Base-by-base conservation (phyloP, 129 eudicot species). In the Lactuca saligna region DNA sequence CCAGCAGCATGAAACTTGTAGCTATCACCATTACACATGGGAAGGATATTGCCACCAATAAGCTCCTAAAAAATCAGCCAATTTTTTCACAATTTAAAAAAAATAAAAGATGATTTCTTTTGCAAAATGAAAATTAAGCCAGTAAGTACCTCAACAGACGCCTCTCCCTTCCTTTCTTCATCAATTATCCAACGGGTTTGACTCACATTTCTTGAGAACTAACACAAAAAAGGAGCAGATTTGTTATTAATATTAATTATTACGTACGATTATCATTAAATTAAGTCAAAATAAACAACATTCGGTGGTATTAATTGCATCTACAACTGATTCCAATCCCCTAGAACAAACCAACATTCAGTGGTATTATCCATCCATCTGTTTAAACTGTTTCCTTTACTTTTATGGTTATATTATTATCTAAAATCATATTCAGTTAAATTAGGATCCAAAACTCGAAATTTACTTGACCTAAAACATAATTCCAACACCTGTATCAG, bases 1-100 rank as follows among this genome's bases (percentile, higher is more conserved):
- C 99, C 99, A 54, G 99, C 97, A 71, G 99, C 99, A 82, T 94
- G 99, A 76, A 94, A 94, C 82, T 94, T 94, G 82, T 90, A 94
- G 69, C 66, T 77, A 73, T 94, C 97, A 37, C 96, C 99, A 57
- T 71, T 75, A 70, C 89, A 87, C 17, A 79, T 68, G 61, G 99
- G 99, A 78, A 94, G 97, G 71, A 83, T 72, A 57, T 75, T 81
- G 66, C 79, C 82, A 70, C 94, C 97, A 44, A 94, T 79, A 56
- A 94, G 81, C 80, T 94, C 99, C 99, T 94, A 77, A 57, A 92
- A 48, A 25, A 63, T 42, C 46, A 11, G 44, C 53, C 57, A 55
- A 33, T 51, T 76, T 46, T 31, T 33, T 68, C 48, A 68, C 17
- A 68, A 38, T n/a, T 7, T 68, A 9, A 31, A 50, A 56, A 62